Conservation (phyloP, 768 basidiomycete genomes). For the Serendipita sp. region DNA sequence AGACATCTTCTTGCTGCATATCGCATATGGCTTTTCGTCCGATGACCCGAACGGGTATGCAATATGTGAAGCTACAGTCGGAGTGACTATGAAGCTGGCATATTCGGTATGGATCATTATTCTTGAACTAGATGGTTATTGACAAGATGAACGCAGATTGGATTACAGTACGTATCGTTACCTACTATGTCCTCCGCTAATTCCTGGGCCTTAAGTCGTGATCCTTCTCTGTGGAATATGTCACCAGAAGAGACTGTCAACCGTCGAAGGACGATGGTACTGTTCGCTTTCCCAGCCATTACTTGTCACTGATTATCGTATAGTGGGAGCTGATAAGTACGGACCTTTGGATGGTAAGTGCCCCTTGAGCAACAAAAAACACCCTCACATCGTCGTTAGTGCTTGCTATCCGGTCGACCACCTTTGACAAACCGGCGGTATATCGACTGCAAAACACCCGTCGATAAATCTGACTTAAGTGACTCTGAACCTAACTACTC, state of each 20-base stretch:
- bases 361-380: background rate
- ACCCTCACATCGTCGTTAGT: background rate
- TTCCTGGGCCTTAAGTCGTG: background rate
- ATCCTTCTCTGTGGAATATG: background rate
- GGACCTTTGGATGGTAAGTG: conserved; percentile 2
- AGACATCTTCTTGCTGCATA: background rate
- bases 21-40: background rate
- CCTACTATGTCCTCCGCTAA: background rate
- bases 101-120: background rate
- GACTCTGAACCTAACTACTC: background rate
- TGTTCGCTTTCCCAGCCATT: background rate
- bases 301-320: background rate
- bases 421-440: background rate
- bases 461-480: background rate
- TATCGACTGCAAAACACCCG: background rate
- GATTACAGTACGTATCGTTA: background rate
- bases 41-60: background rate
- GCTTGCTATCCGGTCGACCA: background rate
- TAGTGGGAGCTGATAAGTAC: background rate
- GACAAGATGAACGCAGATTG: background rate
- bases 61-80: background rate
- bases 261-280: background rate
- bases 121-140: background rate
- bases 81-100: background rate
- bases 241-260: background rate